Evolutionary conservation across 2,329 filamentous ascomycete genomes (phyloP), one percentile per base, ranked within the genome.

Genomic region (Orbilia brochopaga): DNA sequence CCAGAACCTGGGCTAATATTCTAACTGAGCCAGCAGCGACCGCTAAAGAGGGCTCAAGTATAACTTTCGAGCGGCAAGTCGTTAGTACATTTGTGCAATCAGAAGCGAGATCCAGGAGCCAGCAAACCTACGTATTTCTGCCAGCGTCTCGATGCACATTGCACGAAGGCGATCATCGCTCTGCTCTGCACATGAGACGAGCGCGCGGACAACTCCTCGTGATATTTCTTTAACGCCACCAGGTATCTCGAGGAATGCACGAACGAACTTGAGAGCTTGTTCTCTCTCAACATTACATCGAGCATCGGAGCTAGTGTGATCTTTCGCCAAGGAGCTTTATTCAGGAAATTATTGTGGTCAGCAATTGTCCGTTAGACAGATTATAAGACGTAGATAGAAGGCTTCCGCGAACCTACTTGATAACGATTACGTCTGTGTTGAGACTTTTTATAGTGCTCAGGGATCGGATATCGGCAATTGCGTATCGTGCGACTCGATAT

Each of bases 251-350:
- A 99, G 82, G 77, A 99, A 99, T 8, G 92, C 91, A 69, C 94
- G 87, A 24, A 97, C 88, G 78, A 99, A 97, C 79, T 99, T 99
- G 76, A 99, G 83, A 11, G 94, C 94, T 80, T 99, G 94, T 79
- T 99, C 94, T 60, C 95, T 86, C 81, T 99, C 94, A 17, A 99
- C 90, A 76, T 93, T 92, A n/a, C 93, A 91, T 79, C 97, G 97
- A 77, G 90, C 62, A 52, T 73, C 62, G 5, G 64, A 64, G 21
- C 59, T 69, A 11, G 64, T 69, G 60, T 73, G 69, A 24, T 73
- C 69, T 42, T 73, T 73, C n/a, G 69, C 69, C 19, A 73, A 24
- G 21, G 69, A 65, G 42, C 67, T 72, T 65, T 35, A 23, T 42
- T 42, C 13, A 3, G n/a, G 4, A 42, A 13, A 13, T 6, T 15